A percentile compares a stretch with the other conserved stretches of the same genome.
Conservation (phyloP, 2,329 filamentous ascomycete species). For the Raffaelea ambrosiae region DNA sequence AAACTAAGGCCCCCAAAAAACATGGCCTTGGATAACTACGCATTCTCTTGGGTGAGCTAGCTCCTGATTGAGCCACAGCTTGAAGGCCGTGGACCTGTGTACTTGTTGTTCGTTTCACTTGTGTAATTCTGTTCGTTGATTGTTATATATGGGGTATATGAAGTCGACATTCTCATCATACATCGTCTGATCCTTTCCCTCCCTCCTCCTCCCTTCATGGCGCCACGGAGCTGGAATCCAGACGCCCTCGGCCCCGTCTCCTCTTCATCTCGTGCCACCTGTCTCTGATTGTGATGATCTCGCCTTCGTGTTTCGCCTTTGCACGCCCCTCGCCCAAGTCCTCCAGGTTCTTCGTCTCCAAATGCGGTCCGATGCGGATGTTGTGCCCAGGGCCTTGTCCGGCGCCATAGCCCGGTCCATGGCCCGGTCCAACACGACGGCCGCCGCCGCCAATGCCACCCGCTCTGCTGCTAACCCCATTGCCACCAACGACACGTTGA, state of each 20-base stretch:
- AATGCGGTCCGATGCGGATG: constrained; percentile 11
- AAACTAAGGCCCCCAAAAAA: too few relatives aligned
- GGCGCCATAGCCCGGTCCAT: neutral
- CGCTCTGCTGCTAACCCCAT: constrained; percentile 8
- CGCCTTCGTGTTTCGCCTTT: constrained; percentile 33
- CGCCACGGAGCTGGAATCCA: constrained; percentile 2
- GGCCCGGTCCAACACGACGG: neutral
- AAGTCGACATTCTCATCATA: too few relatives aligned
- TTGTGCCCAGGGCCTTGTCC: constrained; percentile 10
- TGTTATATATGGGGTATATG: too few relatives aligned
- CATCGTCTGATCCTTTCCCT: too few relatives aligned
- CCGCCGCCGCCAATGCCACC: neutral
- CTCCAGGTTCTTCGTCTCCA: constrained; percentile 38
- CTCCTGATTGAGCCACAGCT: too few relatives aligned
- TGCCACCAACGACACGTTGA: constrained; percentile 29
- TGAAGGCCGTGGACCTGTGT: too few relatives aligned
- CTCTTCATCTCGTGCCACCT: constrained; percentile 32
- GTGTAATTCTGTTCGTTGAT: too few relatives aligned
- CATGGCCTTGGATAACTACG: too few relatives aligned
- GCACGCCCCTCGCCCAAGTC: constrained; percentile 40
- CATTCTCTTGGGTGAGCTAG: too few relatives aligned
- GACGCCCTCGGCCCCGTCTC: constrained; percentile 15
- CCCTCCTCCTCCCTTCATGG: neutral
- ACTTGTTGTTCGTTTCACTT: too few relatives aligned
- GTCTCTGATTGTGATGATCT: constrained; percentile 33